Evolutionary conservation across 2,329 filamentous ascomycete genomes (phyloP), one percentile per base, ranked within the genome.

Genomic region (Fusarium annulatum): DNA sequence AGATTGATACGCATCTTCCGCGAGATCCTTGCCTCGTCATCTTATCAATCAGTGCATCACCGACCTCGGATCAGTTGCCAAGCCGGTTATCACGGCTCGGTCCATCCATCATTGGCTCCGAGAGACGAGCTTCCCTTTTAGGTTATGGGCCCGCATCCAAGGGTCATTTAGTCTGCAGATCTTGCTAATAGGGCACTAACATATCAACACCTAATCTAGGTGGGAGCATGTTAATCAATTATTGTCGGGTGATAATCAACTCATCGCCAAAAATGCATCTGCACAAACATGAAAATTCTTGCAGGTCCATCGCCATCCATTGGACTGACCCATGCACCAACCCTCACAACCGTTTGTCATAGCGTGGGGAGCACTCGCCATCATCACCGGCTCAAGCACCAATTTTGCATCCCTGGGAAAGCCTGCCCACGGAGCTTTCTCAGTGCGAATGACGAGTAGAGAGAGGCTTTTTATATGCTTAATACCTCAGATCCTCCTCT

Each of bases 41-140:
- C 68, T 71, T 71, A 71, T 71, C 68, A 71, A 71, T 71, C 68
- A 71, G 61, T 48, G 38, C 42, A 59, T 39, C 48, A 46, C 68
- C 67, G 61, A 71, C 67, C 38, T 66, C 67, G 55, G 67, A 71
- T 39, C 30, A 28, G 5, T 49, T 42, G 68, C 68, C 61, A 70
- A 71, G 68, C 55, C 68, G 61, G 68, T 19, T 67, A 71, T 61
- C 23, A 36, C 68, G 68, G 68, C 49, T 26, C 45, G 18, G 15
- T 43, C 34, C 21, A 9, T 53, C 30, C 1, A 21, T 36, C 12
- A 71, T 71, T 61, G 45, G 51, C 5, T 12, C 9, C 9, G 9
- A 43, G 23, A 19, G n/a, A 48, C 33, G 26, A 65, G 61, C 62
- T 65, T 55, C 62, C 62, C n/a, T 28, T 64, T 65, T 38, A 36